These are phyloP conservation scores for Yamadazyma paraphyllophila DNA, from an alignment of 805 yeast species.

Conservation along the genomic window DNA sequence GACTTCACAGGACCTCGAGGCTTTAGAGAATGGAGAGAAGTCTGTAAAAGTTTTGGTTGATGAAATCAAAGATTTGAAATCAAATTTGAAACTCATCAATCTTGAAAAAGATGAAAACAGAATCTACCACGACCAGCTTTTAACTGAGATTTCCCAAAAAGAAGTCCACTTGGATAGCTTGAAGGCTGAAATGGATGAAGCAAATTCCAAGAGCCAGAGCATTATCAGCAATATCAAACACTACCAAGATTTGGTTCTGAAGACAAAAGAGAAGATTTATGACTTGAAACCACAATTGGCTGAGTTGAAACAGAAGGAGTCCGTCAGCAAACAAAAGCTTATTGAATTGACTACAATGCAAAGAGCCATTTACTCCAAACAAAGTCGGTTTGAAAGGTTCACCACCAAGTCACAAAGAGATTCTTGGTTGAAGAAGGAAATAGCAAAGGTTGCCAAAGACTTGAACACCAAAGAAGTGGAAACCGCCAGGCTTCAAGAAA, in stretches of 20 bases:
- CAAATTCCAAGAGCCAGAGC: constrained; percentile 27
- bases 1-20: constrained; percentile 53
- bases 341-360: constrained; percentile 49
- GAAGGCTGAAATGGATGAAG: constrained; percentile 30
- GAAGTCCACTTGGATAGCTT: constrained; percentile 46
- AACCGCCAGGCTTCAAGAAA: constrained; percentile 21
- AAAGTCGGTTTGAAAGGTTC: constrained; percentile 66
- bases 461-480: constrained; percentile 24
- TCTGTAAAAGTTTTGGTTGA: constrained; percentile 44
- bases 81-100: constrained; percentile 48
- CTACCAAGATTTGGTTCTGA: constrained; percentile 26
- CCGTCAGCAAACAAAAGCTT: constrained; percentile 36
- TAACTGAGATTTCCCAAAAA: constrained; percentile 48
- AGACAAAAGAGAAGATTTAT: constrained; percentile 36
- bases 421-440: constrained; percentile 58
- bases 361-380: constrained; percentile 63
- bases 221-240: constrained; percentile 19
- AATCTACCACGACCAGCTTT: constrained; percentile 46
- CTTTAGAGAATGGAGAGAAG: constrained; percentile 61
- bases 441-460: constrained; percentile 33
- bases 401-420: constrained; percentile 57
- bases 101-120: constrained; percentile 59
- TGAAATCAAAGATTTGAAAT: constrained; percentile 45
- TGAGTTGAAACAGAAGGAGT: constrained; percentile 40
- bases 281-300: constrained; percentile 42